Evolutionary conservation across 2,329 filamentous ascomycete species (phyloP).

Genomic region (Thelonectria discophora): DNA sequence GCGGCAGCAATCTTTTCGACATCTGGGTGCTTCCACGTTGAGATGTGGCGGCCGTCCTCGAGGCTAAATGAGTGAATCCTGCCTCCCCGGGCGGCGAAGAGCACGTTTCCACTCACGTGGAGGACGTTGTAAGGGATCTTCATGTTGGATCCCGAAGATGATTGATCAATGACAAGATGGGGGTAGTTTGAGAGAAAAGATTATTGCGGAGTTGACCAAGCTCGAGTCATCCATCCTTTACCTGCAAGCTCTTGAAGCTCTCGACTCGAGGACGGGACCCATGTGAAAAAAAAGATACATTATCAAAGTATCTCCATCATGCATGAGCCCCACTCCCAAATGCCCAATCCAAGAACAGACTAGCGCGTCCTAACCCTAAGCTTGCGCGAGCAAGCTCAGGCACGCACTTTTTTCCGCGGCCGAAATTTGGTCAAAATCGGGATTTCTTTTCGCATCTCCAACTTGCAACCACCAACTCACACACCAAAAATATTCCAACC

Average conservation of each 20-base stretch:
- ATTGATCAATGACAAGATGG: slow-evolving; percentile 9
- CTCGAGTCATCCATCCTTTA: slow-evolving; percentile 10
- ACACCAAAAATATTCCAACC: slow-evolving; percentile 37
- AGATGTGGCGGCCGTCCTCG: slow-evolving; percentile 65
- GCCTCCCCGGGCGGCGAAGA: slow-evolving; percentile 79
- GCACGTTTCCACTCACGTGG: slow-evolving; percentile 60
- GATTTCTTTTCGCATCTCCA: slow-evolving; percentile 36
- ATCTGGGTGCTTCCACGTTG: slow-evolving; percentile 67
- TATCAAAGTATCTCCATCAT: slow-evolving; percentile 40
- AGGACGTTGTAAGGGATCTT: slow-evolving; percentile 73
- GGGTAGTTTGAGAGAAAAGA: slow-evolving; percentile 6
- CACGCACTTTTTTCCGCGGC: slow-evolving; percentile 46
- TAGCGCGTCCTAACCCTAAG: slow-evolving; percentile 53
- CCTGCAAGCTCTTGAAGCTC: slow-evolving; percentile 29
- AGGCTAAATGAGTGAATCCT: slow-evolving; percentile 74
- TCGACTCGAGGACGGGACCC: slow-evolving; percentile 17
- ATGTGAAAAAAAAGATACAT: slow-evolving; percentile 48
- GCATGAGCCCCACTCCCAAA: slow-evolving; percentile 14
- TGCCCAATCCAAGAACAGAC: slow-evolving; percentile 26
- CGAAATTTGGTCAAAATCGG: slow-evolving; percentile 31
- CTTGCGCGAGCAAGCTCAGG: slow-evolving; percentile 26
- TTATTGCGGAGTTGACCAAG: slow-evolving; percentile 23
- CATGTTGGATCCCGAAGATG: slow-evolving; percentile 44
- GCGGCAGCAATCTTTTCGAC: slow-evolving; percentile 46
- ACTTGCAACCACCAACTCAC: slow-evolving; percentile 34